phyloP scores from a whole-genome alignment of 2,329 filamentous ascomycete species.

The Sordariomycetes sp. region DNA sequence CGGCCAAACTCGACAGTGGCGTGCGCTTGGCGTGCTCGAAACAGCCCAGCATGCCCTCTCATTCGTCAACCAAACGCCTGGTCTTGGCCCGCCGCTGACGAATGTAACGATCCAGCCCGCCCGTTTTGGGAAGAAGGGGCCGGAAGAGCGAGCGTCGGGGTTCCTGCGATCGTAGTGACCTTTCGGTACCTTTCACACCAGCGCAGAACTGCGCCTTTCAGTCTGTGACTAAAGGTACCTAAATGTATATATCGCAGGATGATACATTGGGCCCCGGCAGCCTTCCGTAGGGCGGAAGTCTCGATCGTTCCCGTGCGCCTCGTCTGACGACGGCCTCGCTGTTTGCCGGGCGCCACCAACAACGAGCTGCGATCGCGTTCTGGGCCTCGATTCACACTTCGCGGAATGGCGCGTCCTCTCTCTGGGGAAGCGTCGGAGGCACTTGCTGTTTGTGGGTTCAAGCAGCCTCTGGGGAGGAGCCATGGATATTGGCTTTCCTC shows the following conservation, averaged over 20 bases:
- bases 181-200: background rate
- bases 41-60: background rate
- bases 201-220: no score
- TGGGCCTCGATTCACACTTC: background rate
- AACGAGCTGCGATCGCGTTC: no score
- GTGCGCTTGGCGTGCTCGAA: background rate
- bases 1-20: conserved; percentile 3
- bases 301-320: no score
- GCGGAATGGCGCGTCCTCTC: background rate
- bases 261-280: no score
- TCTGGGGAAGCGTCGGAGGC: background rate
- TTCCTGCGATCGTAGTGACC: background rate
- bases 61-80: conserved; percentile 5
- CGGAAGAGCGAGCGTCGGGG: background rate
- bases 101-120: conserved; percentile 3
- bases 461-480: background rate
- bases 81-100: background rate
- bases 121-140: background rate
- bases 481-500: conserved; percentile 2
- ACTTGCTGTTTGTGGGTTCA: background rate
- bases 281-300: no score
- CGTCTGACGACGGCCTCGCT: no score
- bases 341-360: no score
- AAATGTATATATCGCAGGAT: no score
- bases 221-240: no score